Base-by-base conservation (phyloP, 2,329 filamentous ascomycete species). In the Xylaria sp. region DNA sequence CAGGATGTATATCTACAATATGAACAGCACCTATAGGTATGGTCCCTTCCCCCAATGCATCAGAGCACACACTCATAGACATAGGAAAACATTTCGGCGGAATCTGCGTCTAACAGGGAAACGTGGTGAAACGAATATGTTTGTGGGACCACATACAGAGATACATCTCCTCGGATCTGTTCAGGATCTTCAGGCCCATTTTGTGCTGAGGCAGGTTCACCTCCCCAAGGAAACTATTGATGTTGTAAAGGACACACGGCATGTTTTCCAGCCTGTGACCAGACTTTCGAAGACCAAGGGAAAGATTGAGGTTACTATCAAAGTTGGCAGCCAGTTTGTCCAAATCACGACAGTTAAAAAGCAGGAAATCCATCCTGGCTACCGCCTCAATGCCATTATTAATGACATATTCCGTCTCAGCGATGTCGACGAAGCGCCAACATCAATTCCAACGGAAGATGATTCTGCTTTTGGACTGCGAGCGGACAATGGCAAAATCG, bases 221-320 rank as follows among this genome's bases (percentile, higher is more conserved):
- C 81, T 92, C 8, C 90, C 90, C 1, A 91, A 91, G 74, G 90
- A 92, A 74, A 92, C 90, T 0, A 89, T 91, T 73, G 91, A 87
- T 72, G 87, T 91, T 23, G 87, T 91, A 2, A 89, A 87, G 2
- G 90, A 92, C 74, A 89, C 88, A 7, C 84, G 89, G 72, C 90
- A 87, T 74, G 86, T 90, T 23, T 92, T 90, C 74, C 88, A 91
- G 69, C 87, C 88, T 2, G 87, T 91, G 63, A 91, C 87, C 1
- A 82, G 89, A 54, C 81, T 92, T 46, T 92, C 90, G 1, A 90
- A 90, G 74, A 90, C 89, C 1, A 90, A 90, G 73, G 90, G 90
- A n/a, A 89, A 90, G 74, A 89, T 91, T 41, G 90, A 92, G 39
- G 90, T 92, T 4, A 82, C 86, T 34, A 89, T 92, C 76, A 91